A percentile compares a stretch with the other conserved stretches of the same genome.
These are phyloP conservation scores for Apophysomyces trapeziformis DNA, from an alignment of 371 early-diverging fungal genomes.

Conservation along the genomic window DNA sequence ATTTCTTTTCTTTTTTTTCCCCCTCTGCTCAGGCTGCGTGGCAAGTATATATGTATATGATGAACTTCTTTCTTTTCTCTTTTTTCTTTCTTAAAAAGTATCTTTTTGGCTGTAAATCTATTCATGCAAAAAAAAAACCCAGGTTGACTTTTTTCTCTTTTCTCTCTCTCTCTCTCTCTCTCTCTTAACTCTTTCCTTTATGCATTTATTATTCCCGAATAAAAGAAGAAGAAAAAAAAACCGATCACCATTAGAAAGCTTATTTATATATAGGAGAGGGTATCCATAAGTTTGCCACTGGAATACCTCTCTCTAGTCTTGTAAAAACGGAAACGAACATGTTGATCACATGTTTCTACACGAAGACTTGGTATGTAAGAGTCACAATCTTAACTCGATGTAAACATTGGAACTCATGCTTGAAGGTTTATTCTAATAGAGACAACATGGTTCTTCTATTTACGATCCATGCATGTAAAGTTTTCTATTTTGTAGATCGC, in stretches of 20 bases:
- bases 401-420: too few species aligned
- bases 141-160: background rate
- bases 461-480: too few species aligned
- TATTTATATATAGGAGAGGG: background rate
- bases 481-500: too few species aligned
- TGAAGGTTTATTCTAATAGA: too few species aligned
- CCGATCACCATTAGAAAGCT: background rate
- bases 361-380: too few species aligned
- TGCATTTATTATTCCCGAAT: background rate
- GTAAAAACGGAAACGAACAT: too few species aligned
- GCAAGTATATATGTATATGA: constrained; percentile 8
- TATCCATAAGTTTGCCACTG: too few species aligned
- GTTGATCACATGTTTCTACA: too few species aligned
- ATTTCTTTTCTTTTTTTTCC: background rate
- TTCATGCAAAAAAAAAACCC: background rate
- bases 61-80: background rate
- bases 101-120: constrained; percentile 3
- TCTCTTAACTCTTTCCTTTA: background rate
- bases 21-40: constrained; percentile 3
- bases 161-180: constrained; percentile 15
- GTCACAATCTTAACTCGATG: too few species aligned
- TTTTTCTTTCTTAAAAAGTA: background rate
- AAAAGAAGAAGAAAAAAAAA: constrained; percentile 9
- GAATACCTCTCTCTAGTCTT: too few species aligned
- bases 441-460: too few species aligned